Evolutionary conservation across 208 protist species (phyloP).

Genomic region (Wallacemonas sp.): DNA sequence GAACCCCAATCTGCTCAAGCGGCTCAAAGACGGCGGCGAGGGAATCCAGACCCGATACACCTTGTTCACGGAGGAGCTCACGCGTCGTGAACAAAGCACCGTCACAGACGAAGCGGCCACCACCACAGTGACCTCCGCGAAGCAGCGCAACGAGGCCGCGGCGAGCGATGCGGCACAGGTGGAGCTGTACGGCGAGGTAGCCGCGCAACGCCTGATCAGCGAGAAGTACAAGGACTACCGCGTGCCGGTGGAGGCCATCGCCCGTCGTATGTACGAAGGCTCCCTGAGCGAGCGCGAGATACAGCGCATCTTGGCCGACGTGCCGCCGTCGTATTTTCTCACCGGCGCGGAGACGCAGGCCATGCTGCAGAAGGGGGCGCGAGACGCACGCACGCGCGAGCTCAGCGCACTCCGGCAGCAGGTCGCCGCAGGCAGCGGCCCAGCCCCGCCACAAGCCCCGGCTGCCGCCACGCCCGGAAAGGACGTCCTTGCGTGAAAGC

Average conservation of each 20-base stretch:
- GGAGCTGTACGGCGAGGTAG: constrained; percentile 25
- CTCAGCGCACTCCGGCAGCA: constrained; percentile 42
- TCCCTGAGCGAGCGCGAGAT: constrained; percentile 77
- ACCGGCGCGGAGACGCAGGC: constrained; percentile 69
- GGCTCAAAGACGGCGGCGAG: constrained; percentile 58
- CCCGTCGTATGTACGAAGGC: constrained; percentile 72
- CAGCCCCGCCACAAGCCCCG: no score
- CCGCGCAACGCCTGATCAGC: constrained; percentile 24
- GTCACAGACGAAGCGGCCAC: neutral
- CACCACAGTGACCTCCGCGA: neutral
- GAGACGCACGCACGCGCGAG: constrained; percentile 44
- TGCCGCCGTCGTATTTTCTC: constrained; percentile 71
- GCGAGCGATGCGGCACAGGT: neutral
- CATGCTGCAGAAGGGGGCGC: constrained; percentile 37
- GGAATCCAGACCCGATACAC: constrained; percentile 46
- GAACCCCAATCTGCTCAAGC: constrained; percentile 46
- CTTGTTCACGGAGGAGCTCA: constrained; percentile 45
- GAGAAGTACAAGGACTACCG: constrained; percentile 62
- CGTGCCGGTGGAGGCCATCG: constrained; percentile 66
- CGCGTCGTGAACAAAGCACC: constrained; percentile 21
- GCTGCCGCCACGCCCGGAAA: no score
- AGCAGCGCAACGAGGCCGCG: neutral
- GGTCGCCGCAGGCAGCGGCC: neutral
- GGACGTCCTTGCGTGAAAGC: no score
- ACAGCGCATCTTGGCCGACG: constrained; percentile 63